These are phyloP conservation scores for Mycena floridula DNA, from an alignment of 768 basidiomycete species.

Conservation along the genomic window DNA sequence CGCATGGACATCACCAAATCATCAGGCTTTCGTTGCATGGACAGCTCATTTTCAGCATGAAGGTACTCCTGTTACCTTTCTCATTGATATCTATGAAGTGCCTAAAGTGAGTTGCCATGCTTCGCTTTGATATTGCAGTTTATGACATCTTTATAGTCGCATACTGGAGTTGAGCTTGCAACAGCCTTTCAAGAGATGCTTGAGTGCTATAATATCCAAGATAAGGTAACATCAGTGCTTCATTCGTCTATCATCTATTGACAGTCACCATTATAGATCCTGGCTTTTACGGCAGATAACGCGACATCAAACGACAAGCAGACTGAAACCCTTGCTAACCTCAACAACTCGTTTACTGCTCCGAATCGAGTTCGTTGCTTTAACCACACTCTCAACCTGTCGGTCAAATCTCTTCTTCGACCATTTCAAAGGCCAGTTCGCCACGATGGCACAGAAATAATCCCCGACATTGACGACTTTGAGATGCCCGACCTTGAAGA, in stretches of 20 bases:
- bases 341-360: background rate
- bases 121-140: background rate
- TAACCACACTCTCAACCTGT: background rate
- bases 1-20: constrained; percentile 19
- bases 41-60: constrained; percentile 27
- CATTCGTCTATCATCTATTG: background rate
- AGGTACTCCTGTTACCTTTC: constrained; percentile 16
- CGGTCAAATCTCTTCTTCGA: background rate
- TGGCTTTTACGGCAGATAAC: background rate
- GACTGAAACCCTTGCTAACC: background rate
- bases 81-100: constrained; percentile 23
- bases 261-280: background rate
- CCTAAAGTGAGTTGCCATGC: too few relatives aligned
- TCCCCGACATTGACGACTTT: background rate
- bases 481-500: background rate
- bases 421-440: background rate
- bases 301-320: background rate
- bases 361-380: background rate
- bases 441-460: background rate
- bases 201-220: background rate
- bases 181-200: background rate
- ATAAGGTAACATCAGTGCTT: constrained; percentile 8
- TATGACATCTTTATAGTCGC: constrained; percentile 2
- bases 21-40: constrained; percentile 23
- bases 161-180: background rate